Base-by-base conservation (phyloP, 768 basidiomycete species). In the Xerocomus potaroensis region DNA sequence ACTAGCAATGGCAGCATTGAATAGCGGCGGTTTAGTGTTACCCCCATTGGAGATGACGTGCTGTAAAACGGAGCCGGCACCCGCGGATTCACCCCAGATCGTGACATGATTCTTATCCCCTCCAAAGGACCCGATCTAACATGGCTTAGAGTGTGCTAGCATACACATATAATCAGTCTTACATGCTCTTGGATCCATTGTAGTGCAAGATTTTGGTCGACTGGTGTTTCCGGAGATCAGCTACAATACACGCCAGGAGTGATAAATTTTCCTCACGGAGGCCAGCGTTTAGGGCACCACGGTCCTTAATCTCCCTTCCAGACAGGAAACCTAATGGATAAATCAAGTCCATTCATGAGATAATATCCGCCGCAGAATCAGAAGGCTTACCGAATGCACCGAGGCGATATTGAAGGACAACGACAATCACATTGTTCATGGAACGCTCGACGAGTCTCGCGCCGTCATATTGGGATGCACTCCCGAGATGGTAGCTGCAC, bases 181-280 rank as follows among this genome's bases (percentile, higher is more conserved):
- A 71, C 68, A 31, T 69, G 45, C n/a, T 61, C 42, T 23, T 71
- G 69, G 1, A 70, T 65, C 69, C 69, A 71, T 31, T 58, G 43
- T 1, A 71, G 41, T 11, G 67, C 68, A 44, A 66, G 65, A 0
- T 50, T 41, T 43, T 69, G 69, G 41, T 71, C 69, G 14, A 71
- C 68, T 70, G 10, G 22, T 8, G 9, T 16, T 9, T 2, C 7
- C 22, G n/a, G 4, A 34, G n/a, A 1, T 5, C 21, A 8, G n/a
- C n/a, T n/a, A 48, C 30, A 54, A 19, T 7, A 6, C 12, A 23
- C 16, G 23, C 8, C 8, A 1, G 36, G 32, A 16, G 21, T 0
- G 15, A 4, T 1, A 2, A 11, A 30, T 3, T 5, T 4, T 24
- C 1, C 66, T 54, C 26, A 71, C 69, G 53, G 8, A 70, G 49